Percentiles rank a stretch among this genome's conserved stretches.
Evolutionary conservation across 129 eudicot species (phyloP).

Genomic region (Oenanthe sinensis): DNA sequence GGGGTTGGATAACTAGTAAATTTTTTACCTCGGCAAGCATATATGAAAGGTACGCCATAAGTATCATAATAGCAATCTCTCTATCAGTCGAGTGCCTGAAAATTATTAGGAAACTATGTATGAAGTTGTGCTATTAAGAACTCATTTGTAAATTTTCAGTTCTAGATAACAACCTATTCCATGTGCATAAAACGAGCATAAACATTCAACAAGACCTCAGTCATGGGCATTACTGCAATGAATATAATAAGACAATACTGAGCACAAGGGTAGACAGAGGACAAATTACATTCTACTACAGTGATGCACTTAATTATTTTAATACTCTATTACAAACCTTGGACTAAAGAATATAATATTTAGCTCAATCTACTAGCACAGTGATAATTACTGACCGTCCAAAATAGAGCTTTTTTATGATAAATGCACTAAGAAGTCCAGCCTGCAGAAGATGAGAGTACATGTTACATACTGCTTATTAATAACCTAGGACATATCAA

Average conservation of each 20-base stretch:
- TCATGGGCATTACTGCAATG: background rate
- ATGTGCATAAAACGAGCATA: background rate
- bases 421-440: constrained; percentile 74
- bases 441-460: constrained; percentile 40
- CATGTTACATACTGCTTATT: background rate
- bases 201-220: background rate
- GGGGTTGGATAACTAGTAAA: background rate
- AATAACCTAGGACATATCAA: background rate
- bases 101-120: background rate
- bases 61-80: constrained; percentile 63
- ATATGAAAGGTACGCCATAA: constrained; percentile 67
- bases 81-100: constrained; percentile 69
- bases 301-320: background rate
- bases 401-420: constrained; percentile 71
- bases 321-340: background rate
- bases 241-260: background rate
- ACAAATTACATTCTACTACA: background rate
- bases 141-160: background rate
- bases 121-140: background rate
- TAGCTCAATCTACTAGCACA: background rate
- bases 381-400: constrained; percentile 57
- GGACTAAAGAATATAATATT: background rate
- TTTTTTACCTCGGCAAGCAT: constrained; percentile 49
- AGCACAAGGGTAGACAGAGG: background rate
- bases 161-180: background rate